Evolutionary conservation across 2,329 filamentous ascomycete species (phyloP), one percentile per base, ranked within the genome.

Genomic region (Penicillium palitans): DNA sequence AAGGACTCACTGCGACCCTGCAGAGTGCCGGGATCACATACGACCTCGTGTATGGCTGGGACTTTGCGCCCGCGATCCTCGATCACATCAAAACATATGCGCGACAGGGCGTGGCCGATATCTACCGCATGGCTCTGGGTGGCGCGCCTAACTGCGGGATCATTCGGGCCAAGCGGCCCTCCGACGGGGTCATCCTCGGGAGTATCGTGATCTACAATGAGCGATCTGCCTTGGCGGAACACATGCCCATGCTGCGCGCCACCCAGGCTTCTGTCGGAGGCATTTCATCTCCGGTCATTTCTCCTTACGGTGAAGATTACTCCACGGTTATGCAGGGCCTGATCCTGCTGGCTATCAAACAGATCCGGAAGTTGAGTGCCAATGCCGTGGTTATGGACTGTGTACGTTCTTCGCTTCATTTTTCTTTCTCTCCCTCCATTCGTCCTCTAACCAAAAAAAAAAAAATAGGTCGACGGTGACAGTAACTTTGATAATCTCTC

Each of bases 151-250:
- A 87, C 15, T 93, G 90, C 67, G 90, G 90, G 39, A 90, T 96
- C 58, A 92, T 96, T 58, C 85, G 91, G 31, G 91, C 91, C 24
- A 95, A 92, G 74, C 81, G 87, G 55, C 81, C 83, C 0, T 83
- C 84, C 48, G 88, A 88, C 57, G 85, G 85, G 2, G 80, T 80
- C n/a, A 76, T 96, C 21, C 75, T 96, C 7, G 91, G 90, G 1
- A 93, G 88, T 1, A 86, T 96, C 15, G 87, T 96, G 61, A 84
- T 96, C 41, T 93, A 90, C 76, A 88, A 87, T 64, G 84, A 84
- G 48, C 84, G 85, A 45, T 90, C 89, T 55, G 79, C 81, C 13
- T 77, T 96, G 47, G 84, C 87, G 7, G 85, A 86, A 29, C 88
- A 87, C 66, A 83, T 95, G 51, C 90, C 91, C 0, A 80, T 84